phyloP scores from a whole-genome alignment of 345 rosid genomes.

The Euphorbia peplus region DNA sequence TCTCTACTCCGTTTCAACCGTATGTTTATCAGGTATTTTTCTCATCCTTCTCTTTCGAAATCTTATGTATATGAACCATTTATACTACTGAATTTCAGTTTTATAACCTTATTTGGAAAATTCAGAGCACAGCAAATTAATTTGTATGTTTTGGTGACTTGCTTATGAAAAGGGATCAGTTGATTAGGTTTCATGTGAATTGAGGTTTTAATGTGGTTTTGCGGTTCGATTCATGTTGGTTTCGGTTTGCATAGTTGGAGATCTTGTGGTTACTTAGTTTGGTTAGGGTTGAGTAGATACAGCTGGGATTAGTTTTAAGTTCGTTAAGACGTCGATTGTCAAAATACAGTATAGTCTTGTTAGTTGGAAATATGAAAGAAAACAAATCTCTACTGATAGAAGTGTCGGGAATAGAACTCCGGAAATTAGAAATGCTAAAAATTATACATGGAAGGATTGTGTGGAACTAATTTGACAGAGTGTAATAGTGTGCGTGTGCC shows the following conservation, averaged over 20 bases:
- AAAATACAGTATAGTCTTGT: not conserved
- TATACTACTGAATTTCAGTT: not conserved
- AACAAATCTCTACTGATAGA: not conserved
- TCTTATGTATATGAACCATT: constrained; percentile 10
- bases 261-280: constrained; percentile 1
- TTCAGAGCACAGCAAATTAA: not conserved
- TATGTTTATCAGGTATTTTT: constrained; percentile 83
- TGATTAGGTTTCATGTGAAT: constrained; percentile 1
- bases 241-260: constrained; percentile 13
- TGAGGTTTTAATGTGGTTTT: constrained; percentile 15
- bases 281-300: not conserved
- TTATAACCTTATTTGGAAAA: constrained; percentile 6
- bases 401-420: too few species aligned
- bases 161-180: not conserved
- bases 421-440: too few species aligned
- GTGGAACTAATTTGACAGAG: too few species aligned
- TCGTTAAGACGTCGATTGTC: not conserved
- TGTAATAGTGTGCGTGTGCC: too few species aligned
- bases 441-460: too few species aligned
- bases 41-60: not conserved
- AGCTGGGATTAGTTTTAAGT: not conserved
- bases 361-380: not conserved
- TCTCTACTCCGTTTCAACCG: constrained; percentile 96
- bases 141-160: not conserved
- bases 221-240: constrained; percentile 24